Percentiles rank a stretch among this genome's conserved stretches.
Evolutionary conservation across 129 eudicot species (phyloP).

Genomic region (Calendula officinalis): DNA sequence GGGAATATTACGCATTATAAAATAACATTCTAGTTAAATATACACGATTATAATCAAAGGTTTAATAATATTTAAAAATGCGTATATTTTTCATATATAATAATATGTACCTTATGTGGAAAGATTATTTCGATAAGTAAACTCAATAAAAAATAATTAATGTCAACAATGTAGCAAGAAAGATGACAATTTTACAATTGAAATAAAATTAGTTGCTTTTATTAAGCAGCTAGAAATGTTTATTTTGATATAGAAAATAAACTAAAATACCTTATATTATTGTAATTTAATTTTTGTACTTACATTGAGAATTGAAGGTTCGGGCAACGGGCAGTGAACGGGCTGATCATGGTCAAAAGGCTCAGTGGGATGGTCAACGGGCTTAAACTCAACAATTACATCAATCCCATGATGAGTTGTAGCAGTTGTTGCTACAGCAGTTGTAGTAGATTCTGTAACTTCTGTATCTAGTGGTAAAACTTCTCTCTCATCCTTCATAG

Average conservation of each 20-base stretch:
- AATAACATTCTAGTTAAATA: no score
- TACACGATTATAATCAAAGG: no score
- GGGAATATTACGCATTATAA: no score
- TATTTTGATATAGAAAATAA: neutral
- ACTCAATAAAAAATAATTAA: no score
- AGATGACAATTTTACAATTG: no score
- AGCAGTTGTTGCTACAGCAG: conserved; percentile 28
- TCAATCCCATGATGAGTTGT: conserved; percentile 79
- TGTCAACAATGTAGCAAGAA: no score
- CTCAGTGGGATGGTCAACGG: conserved; percentile 85
- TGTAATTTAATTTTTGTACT: conserved; percentile 22
- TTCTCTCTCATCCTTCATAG: conserved; percentile 61
- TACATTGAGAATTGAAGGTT: conserved; percentile 96
- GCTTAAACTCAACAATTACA: conserved; percentile 77
- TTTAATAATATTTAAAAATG: no score
- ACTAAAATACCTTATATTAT: neutral
- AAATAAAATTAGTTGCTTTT: no score
- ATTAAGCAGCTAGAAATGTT: neutral
- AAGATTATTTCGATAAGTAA: no score
- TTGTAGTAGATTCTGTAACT: conserved; percentile 29
- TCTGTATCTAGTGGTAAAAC: conserved; percentile 53
- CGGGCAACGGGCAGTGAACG: conserved; percentile 80
- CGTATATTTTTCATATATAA: no score
- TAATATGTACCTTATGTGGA: no score
- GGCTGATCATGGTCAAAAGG: conserved; percentile 91